Base-by-base conservation (phyloP, 2,329 filamentous ascomycete species). In the Fusarium sp. region DNA sequence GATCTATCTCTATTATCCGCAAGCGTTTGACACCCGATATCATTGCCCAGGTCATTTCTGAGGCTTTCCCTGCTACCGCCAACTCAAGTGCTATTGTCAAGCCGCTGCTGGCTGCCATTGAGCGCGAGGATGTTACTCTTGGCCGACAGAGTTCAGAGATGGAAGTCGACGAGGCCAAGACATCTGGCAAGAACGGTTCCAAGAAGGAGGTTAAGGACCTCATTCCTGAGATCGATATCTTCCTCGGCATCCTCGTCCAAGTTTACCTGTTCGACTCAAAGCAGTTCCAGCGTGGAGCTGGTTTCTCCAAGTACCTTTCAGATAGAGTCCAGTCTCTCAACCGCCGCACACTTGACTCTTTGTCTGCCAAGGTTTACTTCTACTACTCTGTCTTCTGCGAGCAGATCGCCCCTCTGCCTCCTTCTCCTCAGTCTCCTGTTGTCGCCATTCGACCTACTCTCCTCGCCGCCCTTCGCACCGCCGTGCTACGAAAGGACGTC, bases 351-450 rank as follows among this genome's bases (percentile, higher is more conserved):
- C 85, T 99, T 68, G 96, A 99, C 81, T 94, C 94, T 52, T 89
- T 99, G 63, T 93, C 94, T 63, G 94, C 95, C 71, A 97, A 97
- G 82, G 94, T 95, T 69, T 99, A 98, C 87, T 98, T 98, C 83
- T 99, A 99, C 86, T 97, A 94, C 83, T 94, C 94, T 25, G 86
- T 98, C 75, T 98, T 98, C 85, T 94, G 92, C 83, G 96, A 99
- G 86, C 91, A 97, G 81, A 88, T 97, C 67, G 89, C 90, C 65
- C 94, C 95, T 24, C 88, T 95, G 69, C 93, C 96, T 46, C 94
- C 95, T 25, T 98, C 94, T 55, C 92, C 94, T 59, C 91, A 93
- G 76, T 97, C 94, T 9, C 92, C 94, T 6, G 89, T 97, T 72
- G 92, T 98, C 67, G 87, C 91, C 43, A 94, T 97, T 77, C 92